Evolutionary conservation across 2,329 filamentous ascomycete genomes (phyloP), one percentile per base, ranked within the genome.

Genomic region (Arthrobotrys conoides): DNA sequence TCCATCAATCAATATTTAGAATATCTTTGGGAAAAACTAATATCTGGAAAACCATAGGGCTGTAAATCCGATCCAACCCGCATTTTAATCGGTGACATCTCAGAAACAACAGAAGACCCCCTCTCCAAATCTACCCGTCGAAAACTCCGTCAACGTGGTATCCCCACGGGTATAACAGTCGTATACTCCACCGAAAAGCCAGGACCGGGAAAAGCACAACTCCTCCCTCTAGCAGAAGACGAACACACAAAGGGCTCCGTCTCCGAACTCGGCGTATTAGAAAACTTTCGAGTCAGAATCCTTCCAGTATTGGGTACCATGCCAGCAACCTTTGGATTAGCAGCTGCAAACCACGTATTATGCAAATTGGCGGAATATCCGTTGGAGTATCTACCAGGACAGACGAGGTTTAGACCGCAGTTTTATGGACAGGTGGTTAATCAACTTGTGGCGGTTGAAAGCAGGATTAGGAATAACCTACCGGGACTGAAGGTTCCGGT

Each of bases 271-370:
- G 92, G 94, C 51, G 93, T 96, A 0, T 88, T 99, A 64, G 92
- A 94, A 0, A 94, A 97, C 83, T 99, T 99, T 84, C 89, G 96
- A 24, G 93, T 97, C 9, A 89, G 96, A n/a, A 99, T 99, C 72
- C 85, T 99, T 8, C 96, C 96, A 0, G 96, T 99, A 0, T 86
- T 99, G 2, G 96, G 96, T 0, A 99, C 96, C 0, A 97, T 99
- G 94, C 96, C 96, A 0, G 95, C 96, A 1, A 91, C 98, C 0
- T 99, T 99, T 84, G 96, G 96, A 8, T 92, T 97, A 71, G 92
- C 92, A 0, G 90, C 93, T 8, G 96, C 96, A 3, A 99, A 98
- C 84, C 93, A 98, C 83, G 90, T 98, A 76, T 95, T 99, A 80
- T 88, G 97, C 71, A 89, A 90, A 73, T 89, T 98, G 57, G 85